These are phyloP conservation scores for Euphorbia peplus DNA, from an alignment of 345 rosid genomes.

Conservation along the genomic window DNA sequence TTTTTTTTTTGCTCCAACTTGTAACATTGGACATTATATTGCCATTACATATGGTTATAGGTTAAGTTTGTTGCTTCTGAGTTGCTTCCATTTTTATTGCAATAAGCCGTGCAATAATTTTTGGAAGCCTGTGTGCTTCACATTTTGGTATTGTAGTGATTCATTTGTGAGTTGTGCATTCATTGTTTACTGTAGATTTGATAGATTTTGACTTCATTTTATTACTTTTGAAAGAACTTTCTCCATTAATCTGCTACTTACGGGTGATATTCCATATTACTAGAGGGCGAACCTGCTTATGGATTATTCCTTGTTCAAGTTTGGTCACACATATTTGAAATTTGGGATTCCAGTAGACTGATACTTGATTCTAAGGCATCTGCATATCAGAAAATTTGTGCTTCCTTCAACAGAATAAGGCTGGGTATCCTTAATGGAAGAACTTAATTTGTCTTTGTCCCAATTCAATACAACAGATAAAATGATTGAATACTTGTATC, in stretches of 20 bases:
- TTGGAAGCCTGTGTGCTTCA: neutral
- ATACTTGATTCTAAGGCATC: neutral
- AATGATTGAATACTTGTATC: neutral
- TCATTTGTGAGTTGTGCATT: neutral
- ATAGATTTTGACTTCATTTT: neutral
- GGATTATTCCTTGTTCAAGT: neutral
- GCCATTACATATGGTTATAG: neutral
- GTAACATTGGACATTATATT: neutral
- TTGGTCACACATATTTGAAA: neutral
- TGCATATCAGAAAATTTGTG: neutral
- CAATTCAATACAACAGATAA: neutral
- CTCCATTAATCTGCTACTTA: neutral
- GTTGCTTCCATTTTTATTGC: neutral
- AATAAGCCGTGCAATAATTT: neutral
- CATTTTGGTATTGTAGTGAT: neutral
- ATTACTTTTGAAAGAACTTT: neutral
- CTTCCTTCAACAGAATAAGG: neutral
- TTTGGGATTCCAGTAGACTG: neutral
- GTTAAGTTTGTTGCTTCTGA: constrained; percentile 1
- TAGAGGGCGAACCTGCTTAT: neutral
- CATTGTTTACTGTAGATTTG: neutral
- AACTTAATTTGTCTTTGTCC: neutral
- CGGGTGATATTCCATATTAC: neutral
- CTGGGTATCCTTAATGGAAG: neutral
- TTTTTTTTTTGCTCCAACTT: neutral